Conservation (phyloP, 345 rosid genomes). For the Brassica napus region Da-Ae NC_063449.1:28788501-28789000, state of each 20-base stretch:
- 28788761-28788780: not conserved
- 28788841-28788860: not conserved
- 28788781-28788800: not conserved
- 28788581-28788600: not conserved
- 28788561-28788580: too few relatives aligned
- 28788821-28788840: not conserved
- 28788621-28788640: not conserved
- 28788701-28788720: not conserved
- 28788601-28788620: not conserved
- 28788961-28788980: not conserved
- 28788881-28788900: not conserved
- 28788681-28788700: not conserved
- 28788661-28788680: not conserved
- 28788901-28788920: not conserved
- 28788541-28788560: too few relatives aligned
- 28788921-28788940: not conserved
- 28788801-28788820: not conserved
- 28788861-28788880: not conserved
- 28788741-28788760: not conserved
- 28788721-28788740: not conserved
- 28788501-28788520: too few relatives aligned
- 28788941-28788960: not conserved
- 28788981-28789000: not conserved
- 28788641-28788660: not conserved
- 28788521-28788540: too few relatives aligned